Evolutionary conservation across 345 rosid genomes (phyloP), one percentile per base, ranked within the genome.

Genomic region (Iberis pinnata): DNA sequence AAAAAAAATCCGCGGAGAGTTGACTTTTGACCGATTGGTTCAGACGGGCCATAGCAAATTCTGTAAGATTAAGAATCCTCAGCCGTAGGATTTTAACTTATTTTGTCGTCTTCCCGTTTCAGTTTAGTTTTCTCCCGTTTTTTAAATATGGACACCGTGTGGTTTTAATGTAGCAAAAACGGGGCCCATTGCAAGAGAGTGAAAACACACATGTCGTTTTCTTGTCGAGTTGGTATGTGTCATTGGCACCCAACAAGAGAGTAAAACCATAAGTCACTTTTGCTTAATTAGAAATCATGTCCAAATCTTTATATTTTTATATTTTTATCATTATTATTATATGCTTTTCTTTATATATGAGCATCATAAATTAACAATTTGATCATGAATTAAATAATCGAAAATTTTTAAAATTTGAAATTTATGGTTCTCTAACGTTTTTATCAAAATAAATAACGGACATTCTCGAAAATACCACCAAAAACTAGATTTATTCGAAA

Each of bases 201-300:
- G 61, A 67, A 40, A 67, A 47, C 57, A 53, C 61, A 67, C 67
- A 53, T 67, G 71, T 67, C 71, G 41, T 67, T 67, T 47, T 67
- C 71, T 2, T 60, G 62, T 67, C 51, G 67, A 67, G 71, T 67
- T 67, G 71, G 67, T 67, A 67, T 67, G 61, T 60, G 71, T 67
- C 67, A 41, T 54, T 54, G 67, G 62, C 62, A 67, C 6, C 56
- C 61, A 67, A 67, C 71, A 67, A 67, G 71, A 67, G 51, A 43
- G 52, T 67, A 12, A 32, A 67, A 53, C 57, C 67, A 38, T 41
- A 53, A 67, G 71, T 67, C 67, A 66, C 67, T 67, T 67, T 67
- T 67, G 71, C 71, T 67, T 67, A 47, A 60, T 60, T 47, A 54
- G 40, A 46, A 60, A 67, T 60, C 67, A 17, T 18, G 29, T 4